Conservation (phyloP, 2,329 filamentous ascomycete genomes). For the Exophiala oligosperma region DNA sequence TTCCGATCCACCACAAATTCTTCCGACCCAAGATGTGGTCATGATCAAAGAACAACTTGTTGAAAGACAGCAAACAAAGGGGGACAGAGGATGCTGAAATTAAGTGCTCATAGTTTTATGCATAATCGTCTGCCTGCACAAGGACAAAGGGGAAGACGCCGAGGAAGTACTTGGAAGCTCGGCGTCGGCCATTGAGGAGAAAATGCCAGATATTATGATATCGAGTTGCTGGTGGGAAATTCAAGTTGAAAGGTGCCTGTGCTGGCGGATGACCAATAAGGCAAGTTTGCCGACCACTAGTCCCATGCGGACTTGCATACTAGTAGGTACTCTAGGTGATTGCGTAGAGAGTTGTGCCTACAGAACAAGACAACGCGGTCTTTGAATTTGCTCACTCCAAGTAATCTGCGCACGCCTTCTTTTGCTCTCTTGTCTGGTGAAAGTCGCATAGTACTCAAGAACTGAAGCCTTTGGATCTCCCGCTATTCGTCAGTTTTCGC, state of each 20-base stretch:
- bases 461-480: background rate
- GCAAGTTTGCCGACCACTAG: background rate
- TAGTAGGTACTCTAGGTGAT: background rate
- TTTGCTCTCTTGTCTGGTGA: background rate
- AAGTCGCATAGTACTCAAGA: background rate
- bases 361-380: background rate
- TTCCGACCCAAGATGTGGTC: background rate
- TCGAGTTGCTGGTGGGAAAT: too few relatives aligned
- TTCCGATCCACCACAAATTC: constrained; percentile 1
- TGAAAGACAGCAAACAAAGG: background rate
- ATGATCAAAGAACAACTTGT: constrained; percentile 3
- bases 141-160: background rate
- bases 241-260: too few relatives aligned
- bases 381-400: background rate
- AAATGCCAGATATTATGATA: background rate
- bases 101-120: too few relatives aligned
- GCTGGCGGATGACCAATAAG: background rate
- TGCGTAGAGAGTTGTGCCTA: constrained; percentile 1
- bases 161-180: too few relatives aligned
- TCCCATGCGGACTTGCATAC: too few relatives aligned
- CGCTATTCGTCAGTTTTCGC: background rate
- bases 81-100: background rate
- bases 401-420: background rate
- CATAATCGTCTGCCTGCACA: background rate
- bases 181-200: background rate